Evolutionary conservation across 2,329 filamentous ascomycete species (phyloP).

Genomic region (Taxawa tesnikishii): DNA sequence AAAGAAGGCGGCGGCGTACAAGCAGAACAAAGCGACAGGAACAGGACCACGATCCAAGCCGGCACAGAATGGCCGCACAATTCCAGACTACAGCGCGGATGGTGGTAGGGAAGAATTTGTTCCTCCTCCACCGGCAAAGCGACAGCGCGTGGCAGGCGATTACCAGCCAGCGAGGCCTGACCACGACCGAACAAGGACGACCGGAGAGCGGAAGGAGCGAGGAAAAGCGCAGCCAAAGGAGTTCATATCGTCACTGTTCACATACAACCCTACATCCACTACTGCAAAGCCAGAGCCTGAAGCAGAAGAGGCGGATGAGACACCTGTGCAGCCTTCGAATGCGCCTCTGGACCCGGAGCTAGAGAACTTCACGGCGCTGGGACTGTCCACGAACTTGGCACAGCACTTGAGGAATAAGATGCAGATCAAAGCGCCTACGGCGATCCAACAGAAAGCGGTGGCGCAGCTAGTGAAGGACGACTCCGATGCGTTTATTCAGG

Average conservation of each 20-base stretch:
- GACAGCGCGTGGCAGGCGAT: conserved; percentile 9
- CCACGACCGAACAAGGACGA: not conserved
- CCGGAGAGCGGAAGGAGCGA: too few relatives aligned
- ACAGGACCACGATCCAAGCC: not conserved
- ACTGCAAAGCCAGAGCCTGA: conserved; percentile 41
- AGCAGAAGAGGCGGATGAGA: conserved; percentile 29
- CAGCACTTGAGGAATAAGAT: conserved; percentile 77
- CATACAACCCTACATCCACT: conserved; percentile 68
- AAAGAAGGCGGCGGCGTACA: conserved; percentile 52
- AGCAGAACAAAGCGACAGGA: conserved; percentile 27
- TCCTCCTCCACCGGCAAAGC: conserved; percentile 5
- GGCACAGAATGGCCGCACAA: not conserved
- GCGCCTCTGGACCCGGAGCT: conserved; percentile 76
- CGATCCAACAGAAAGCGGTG: conserved; percentile 85
- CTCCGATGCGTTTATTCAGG: conserved; percentile 88
- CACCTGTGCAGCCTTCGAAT: conserved; percentile 66
- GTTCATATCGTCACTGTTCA: conserved; percentile 84
- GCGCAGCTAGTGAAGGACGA: conserved; percentile 68
- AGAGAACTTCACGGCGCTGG: conserved; percentile 75
- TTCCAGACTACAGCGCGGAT: not conserved
- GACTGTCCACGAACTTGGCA: conserved; percentile 68
- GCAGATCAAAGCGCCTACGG: conserved; percentile 78
- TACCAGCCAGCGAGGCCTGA: not conserved
- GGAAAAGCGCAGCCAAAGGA: conserved; percentile 31
- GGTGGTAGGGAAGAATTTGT: not conserved